Percentiles rank a stretch among this genome's conserved stretches.
Evolutionary conservation across 2,329 filamentous ascomycete genomes (phyloP).

Genomic region (Talaromyces rugulosus): DNA sequence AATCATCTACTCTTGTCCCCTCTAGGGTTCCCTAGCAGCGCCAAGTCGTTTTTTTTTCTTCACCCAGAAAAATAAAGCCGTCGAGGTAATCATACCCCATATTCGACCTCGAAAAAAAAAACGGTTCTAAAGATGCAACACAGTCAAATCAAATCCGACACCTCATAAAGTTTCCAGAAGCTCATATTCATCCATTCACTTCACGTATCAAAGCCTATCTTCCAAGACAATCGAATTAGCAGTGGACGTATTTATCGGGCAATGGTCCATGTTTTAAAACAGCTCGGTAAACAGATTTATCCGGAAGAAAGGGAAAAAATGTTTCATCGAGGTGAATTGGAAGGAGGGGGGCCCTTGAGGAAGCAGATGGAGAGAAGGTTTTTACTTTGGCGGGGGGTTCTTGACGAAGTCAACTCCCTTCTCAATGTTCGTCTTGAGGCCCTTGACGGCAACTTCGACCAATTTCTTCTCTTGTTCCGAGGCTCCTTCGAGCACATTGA

Average conservation of each 20-base stretch:
- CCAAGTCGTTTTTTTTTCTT: not conserved
- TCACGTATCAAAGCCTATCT: constrained; percentile 44
- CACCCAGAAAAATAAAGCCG: not conserved
- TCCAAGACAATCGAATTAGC: constrained; percentile 31
- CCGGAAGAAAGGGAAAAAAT: constrained; percentile 7
- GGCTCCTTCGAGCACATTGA: constrained; percentile 71
- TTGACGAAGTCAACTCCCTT: constrained; percentile 90
- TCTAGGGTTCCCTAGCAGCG: not conserved
- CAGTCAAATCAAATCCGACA: constrained; percentile 5
- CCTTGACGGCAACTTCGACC: constrained; percentile 68
- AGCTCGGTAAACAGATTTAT: constrained; percentile 11
- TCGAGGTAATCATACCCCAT: constrained; percentile 5
- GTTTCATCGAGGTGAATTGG: constrained; percentile 20
- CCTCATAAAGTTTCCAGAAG: constrained; percentile 3
- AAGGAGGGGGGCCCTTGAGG: constrained; percentile 13
- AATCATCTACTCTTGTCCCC: not conserved
- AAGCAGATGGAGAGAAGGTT: constrained; percentile 33
- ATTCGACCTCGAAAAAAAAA: not conserved
- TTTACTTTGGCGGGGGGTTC: constrained; percentile 86
- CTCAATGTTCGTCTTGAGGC: constrained; percentile 85
- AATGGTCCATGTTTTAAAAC: constrained; percentile 2
- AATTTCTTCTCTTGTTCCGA: constrained; percentile 87
- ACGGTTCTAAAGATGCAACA: constrained; percentile 8
- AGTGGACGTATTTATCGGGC: constrained; percentile 14
- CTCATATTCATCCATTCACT: constrained; percentile 9